A percentile compares a stretch with the other conserved stretches of the same genome.
Conservation (phyloP, 2,329 filamentous ascomycete genomes). For the Phyllosticta capitalensis region DNA sequence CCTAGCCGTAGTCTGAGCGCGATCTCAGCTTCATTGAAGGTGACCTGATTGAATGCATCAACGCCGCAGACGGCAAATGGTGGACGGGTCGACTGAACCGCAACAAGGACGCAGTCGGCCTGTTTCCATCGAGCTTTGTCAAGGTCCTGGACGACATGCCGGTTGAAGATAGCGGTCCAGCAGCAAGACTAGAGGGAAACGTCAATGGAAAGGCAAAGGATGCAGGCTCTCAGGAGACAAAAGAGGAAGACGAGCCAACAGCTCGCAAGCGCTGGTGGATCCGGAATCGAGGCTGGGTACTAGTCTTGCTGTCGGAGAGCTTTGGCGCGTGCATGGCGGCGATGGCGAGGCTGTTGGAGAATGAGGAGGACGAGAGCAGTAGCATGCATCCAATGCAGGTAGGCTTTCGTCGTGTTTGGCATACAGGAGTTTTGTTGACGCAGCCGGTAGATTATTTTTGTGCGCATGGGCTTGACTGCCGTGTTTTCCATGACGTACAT, state of each 20-base stretch:
- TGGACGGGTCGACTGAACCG: constrained; percentile 90
- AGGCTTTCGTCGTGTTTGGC: neutral
- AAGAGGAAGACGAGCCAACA: neutral
- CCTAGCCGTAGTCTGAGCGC: constrained; percentile 56
- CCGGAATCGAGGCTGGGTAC: constrained; percentile 5
- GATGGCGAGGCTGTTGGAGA: constrained; percentile 4
- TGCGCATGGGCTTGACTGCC: constrained; percentile 64
- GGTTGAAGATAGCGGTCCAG: neutral
- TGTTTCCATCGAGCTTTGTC: constrained; percentile 97
- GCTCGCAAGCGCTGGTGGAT: constrained; percentile 2
- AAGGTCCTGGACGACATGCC: constrained; percentile 66
- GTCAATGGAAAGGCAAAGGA: neutral
- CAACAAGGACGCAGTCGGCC: constrained; percentile 80
- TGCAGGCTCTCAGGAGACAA: neutral
- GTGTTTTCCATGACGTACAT: constrained; percentile 60
- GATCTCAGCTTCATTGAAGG: constrained; percentile 96
- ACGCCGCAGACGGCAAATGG: constrained; percentile 95
- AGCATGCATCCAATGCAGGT: constrained; percentile 11
- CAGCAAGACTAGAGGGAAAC: neutral
- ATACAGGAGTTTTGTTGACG: neutral
- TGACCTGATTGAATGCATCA: constrained; percentile 94
- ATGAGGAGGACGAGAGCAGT: neutral
- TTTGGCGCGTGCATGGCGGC: constrained; percentile 9
- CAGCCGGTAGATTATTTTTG: constrained; percentile 55
- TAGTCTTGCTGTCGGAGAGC: constrained; percentile 2